Evolutionary conservation across 106 monocot species (phyloP).

Genomic region (Acanthochlamys bracteata): DNA sequence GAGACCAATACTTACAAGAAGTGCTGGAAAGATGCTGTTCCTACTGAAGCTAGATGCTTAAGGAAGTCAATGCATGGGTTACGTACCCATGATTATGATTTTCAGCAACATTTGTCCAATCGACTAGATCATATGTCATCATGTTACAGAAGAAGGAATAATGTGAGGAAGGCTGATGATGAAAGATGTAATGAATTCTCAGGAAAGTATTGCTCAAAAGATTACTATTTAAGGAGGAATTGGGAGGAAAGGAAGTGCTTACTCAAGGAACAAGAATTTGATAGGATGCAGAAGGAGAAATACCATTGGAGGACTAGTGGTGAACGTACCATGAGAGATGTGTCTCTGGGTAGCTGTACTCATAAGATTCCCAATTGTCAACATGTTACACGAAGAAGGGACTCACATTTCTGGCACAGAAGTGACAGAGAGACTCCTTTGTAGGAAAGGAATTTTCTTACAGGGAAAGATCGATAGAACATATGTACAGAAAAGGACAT

Average conservation of each 20-base stretch:
- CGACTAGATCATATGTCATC: neutral
- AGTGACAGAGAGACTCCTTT: neutral
- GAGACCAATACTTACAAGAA: neutral
- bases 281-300: neutral
- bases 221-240: neutral
- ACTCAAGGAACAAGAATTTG: neutral
- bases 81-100: neutral
- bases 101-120: neutral
- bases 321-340: conserved; percentile 1
- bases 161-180: neutral
- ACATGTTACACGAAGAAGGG: too few species aligned
- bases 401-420: neutral
- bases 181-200: neutral
- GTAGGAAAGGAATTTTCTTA: neutral
- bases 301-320: neutral
- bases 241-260: neutral
- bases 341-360: neutral
- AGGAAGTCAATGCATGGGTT: neutral
- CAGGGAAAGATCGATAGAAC: neutral
- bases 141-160: neutral
- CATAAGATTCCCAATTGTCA: too few species aligned
- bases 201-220: neutral
- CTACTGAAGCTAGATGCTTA: too few species aligned
- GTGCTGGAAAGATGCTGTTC: neutral
- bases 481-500: conserved; percentile 6